Conservation (phyloP, 768 basidiomycete genomes). For the Lentinula lateritia region DNA sequence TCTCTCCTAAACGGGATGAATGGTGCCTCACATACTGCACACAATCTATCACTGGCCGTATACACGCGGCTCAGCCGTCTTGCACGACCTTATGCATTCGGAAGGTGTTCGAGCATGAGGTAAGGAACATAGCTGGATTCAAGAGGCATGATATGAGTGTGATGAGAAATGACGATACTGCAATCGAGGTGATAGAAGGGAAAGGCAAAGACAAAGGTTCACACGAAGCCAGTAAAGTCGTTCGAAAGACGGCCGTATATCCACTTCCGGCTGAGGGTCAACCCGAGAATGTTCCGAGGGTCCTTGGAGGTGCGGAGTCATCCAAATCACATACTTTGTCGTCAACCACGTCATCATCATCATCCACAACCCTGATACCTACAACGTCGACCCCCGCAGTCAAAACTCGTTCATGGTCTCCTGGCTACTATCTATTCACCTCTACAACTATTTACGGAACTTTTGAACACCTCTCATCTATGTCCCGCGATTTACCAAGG, state of each 20-base stretch:
- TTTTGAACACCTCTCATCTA: conserved; percentile 50
- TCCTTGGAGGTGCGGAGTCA: conserved; percentile 35
- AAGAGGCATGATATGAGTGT: conserved; percentile 28
- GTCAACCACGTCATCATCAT: not conserved
- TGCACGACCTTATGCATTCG: conserved; percentile 51
- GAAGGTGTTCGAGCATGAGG: conserved; percentile 63
- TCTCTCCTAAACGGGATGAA: conserved; percentile 58
- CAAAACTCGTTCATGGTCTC: conserved; percentile 59
- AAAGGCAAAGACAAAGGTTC: conserved; percentile 16
- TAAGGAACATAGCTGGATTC: conserved; percentile 44
- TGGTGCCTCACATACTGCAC: conserved; percentile 60
- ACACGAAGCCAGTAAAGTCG: not conserved
- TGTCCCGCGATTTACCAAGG: conserved; percentile 50
- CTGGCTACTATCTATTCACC: conserved; percentile 74
- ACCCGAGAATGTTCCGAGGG: conserved; percentile 35
- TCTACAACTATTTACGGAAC: conserved; percentile 46
- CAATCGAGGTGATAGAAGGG: not conserved
- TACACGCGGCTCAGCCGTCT: conserved; percentile 42
- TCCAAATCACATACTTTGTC: conserved; percentile 17
- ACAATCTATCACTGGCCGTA: conserved; percentile 50
- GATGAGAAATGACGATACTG: not conserved
- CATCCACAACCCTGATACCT: not conserved
- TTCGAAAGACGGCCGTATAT: conserved; percentile 35
- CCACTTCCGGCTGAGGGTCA: conserved; percentile 69
- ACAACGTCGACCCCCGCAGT: conserved; percentile 7